Evolutionary conservation across 129 eudicot genomes (phyloP), one percentile per base, ranked within the genome.

Genomic region (Flaveria linearis): DNA sequence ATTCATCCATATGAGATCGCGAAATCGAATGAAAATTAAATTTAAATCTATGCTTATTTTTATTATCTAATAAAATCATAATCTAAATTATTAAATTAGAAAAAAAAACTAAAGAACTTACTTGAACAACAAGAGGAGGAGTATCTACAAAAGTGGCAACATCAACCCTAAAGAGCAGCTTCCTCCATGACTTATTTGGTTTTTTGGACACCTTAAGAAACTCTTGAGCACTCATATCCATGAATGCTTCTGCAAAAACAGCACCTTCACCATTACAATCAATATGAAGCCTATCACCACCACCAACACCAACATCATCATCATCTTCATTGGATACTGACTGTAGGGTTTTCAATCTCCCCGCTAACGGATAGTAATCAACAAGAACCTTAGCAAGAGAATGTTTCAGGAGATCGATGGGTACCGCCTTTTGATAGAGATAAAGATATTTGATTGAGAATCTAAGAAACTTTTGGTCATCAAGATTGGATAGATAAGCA

Each of bases 81-180:
- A 36, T 5, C 41, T 36, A 36, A 5, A 36, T 36, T 36, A 36
- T 36, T 5, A 36, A 36, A 36, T 3, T 36, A 5, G 0, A 2
- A 45, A 55, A 45, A 55, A 55, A 56, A 20, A 3, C 10, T 7
- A 25, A 58, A 45, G 28, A 81, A n/a, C 81, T 75, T 75, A 88
- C 98, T 90, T 94, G 98, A 81, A 91, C 79, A 16, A 94, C 88
- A 55, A 94, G 91, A 71, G 97, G 98, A 68, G 98, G 97, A 83
- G 82, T 81, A 77, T 94, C 97, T 73, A 88, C 68, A 86, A 94
- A 94, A 83, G 79, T 74, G 41, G 69, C 81, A 79, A 88, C 90
- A 78, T 91, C 93, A 82, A 84, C 89, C 64, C 76, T 88, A 74
- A 84, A 87, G 78, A 94, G 64, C n/a, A 94, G 89, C 80, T 94